Percentiles rank a stretch among this genome's conserved stretches.
Evolutionary conservation across 805 yeast genomes (phyloP).

Genomic region (Schwanniomyces polymorphus): DNA sequence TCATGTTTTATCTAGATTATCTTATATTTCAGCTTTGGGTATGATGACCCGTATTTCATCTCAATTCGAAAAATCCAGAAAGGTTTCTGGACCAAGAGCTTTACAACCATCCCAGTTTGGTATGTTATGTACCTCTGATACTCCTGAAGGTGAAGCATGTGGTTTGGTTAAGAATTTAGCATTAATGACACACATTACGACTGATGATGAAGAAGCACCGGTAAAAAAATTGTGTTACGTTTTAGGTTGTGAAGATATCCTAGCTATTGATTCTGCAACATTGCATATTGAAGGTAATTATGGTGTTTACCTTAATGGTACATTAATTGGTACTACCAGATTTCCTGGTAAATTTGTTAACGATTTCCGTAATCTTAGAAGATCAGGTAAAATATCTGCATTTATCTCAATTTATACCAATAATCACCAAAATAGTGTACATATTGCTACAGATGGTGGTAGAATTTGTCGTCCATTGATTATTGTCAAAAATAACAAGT

Average conservation of each 20-base stretch:
- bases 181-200: conserved; percentile 96
- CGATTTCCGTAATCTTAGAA: conserved; percentile 75
- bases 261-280: conserved; percentile 77
- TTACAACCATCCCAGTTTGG: conserved; percentile 99
- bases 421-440: conserved; percentile 88
- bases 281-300: conserved; percentile 75
- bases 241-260: conserved; percentile 87
- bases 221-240: conserved; percentile 71
- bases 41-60: conserved; percentile 99
- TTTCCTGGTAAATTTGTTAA: conserved; percentile 81
- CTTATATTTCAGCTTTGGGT: conserved; percentile 93
- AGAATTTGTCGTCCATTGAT: conserved; percentile 96
- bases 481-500: conserved; percentile 70
- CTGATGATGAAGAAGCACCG: conserved; percentile 96
- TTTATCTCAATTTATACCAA: conserved; percentile 90
- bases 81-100: conserved; percentile 98
- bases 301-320: conserved; percentile 92
- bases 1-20: conserved; percentile 86
- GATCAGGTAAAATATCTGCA: conserved; percentile 83
- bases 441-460: conserved; percentile 98
- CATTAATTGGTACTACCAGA: conserved; percentile 85
- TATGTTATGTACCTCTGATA: conserved; percentile 97
- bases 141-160: conserved; percentile 99
- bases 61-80: conserved; percentile 97
- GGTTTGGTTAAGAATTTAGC: conserved; percentile 97